Conservation (phyloP, 495 filamentous ascomycete species). For the Talaromyces ruber region DNA sequence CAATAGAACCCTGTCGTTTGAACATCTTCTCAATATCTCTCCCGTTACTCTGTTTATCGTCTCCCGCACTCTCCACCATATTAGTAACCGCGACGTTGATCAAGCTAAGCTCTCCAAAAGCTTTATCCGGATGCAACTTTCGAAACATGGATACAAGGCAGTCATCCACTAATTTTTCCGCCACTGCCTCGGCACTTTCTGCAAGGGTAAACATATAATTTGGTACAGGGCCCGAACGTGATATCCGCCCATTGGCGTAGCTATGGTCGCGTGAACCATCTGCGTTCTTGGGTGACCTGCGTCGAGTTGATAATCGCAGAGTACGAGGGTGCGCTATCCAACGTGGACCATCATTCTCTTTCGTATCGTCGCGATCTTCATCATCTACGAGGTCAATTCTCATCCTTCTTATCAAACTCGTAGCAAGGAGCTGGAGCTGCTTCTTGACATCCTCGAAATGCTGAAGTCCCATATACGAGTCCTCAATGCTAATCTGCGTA, state of each 20-base stretch:
- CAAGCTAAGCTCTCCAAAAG: slow-evolving; percentile 69
- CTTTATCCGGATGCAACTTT: slow-evolving; percentile 58
- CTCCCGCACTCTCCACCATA: slow-evolving; percentile 57
- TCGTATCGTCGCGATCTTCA: slow-evolving; percentile 22
- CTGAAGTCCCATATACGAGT: slow-evolving; percentile 68
- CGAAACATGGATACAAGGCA: slow-evolving; percentile 60
- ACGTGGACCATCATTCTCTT: slow-evolving; percentile 16
- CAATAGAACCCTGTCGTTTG: slow-evolving; percentile 47
- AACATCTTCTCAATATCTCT: slow-evolving; percentile 65
- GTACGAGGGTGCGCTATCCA: slow-evolving; percentile 67
- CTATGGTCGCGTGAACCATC: slow-evolving; percentile 38
- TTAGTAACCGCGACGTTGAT: slow-evolving; percentile 84
- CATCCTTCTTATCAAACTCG: slow-evolving; percentile 72
- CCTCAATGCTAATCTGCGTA: slow-evolving; percentile 88
- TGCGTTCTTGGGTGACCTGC: slow-evolving; percentile 44
- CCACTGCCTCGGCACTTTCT: slow-evolving; percentile 45
- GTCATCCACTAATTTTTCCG: slow-evolving; percentile 62
- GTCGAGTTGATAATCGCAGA: slow-evolving; percentile 68
- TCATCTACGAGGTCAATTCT: slow-evolving; percentile 60
- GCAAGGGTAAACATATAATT: slow-evolving; percentile 58
- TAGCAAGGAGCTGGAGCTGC: slow-evolving; percentile 54
- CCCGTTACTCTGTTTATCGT: slow-evolving; percentile 38
- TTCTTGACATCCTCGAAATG: slow-evolving; percentile 49
- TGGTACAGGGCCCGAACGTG: slow-evolving; percentile 59
- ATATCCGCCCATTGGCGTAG: slow-evolving; percentile 52